These are phyloP conservation scores for Pythium rhizo-oryzae DNA, from an alignment of 352 stramenopile genomes.

Conservation along the genomic window DNA sequence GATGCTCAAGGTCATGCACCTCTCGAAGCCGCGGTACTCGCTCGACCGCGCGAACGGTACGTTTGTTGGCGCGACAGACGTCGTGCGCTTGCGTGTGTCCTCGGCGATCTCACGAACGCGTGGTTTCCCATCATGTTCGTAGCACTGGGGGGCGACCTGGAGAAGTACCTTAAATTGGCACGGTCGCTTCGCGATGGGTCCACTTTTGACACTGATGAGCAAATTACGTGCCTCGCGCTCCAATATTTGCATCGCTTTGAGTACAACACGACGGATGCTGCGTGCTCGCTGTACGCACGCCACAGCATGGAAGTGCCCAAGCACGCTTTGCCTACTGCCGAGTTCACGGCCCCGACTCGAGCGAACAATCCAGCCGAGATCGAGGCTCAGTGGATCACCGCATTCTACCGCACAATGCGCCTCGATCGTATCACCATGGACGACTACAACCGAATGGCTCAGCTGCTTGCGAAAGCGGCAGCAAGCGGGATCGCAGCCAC, in stretches of 20 bases:
- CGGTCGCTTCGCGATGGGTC: slow-evolving; percentile 70
- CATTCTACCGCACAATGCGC: slow-evolving; percentile 71
- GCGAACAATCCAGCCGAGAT: slow-evolving; percentile 41
- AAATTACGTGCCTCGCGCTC: slow-evolving; percentile 67
- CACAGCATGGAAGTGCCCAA: slow-evolving; percentile 79
- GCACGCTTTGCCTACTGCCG: slow-evolving; percentile 17
- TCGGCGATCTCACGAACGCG: not conserved
- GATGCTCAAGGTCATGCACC: slow-evolving; percentile 34
- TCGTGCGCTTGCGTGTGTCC: not conserved
- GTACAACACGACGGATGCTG: slow-evolving; percentile 77
- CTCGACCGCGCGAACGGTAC: slow-evolving; percentile 59
- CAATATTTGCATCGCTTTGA: slow-evolving; percentile 83
- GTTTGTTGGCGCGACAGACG: not conserved
- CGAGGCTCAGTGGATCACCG: slow-evolving; percentile 57
- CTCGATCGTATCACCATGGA: slow-evolving; percentile 35
- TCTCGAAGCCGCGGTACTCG: slow-evolving; percentile 43
- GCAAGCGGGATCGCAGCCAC: slow-evolving; percentile 35
- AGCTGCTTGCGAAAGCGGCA: slow-evolving; percentile 32
- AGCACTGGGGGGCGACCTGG: slow-evolving; percentile 65
- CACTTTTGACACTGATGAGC: slow-evolving; percentile 82
- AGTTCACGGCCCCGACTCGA: slow-evolving; percentile 16
- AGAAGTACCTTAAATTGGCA: slow-evolving; percentile 83
- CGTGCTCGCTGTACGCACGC: slow-evolving; percentile 78
- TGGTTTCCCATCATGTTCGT: slow-evolving; percentile 3
- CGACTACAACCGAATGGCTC: slow-evolving; percentile 50